phyloP scores from a whole-genome alignment of 2,329 filamentous ascomycete species.

The Cephalotrichum gorgonifer region DNA sequence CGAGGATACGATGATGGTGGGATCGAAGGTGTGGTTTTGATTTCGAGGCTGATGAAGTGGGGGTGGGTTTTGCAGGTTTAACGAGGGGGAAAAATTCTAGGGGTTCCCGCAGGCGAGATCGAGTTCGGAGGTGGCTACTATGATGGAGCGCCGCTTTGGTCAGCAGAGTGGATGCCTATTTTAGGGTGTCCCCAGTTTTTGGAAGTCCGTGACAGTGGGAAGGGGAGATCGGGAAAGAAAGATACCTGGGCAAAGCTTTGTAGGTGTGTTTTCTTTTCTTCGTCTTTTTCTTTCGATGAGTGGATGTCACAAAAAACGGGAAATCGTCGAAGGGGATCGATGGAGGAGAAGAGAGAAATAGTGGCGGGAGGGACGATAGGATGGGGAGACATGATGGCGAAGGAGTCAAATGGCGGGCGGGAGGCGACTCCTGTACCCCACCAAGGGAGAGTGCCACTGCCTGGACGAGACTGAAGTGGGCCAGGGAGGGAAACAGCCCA shows the following conservation, averaged over 20 bases:
- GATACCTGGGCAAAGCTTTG: too few relatives aligned
- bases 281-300: background rate
- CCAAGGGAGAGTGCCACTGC: too few relatives aligned
- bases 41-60: background rate
- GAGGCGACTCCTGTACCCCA: too few relatives aligned
- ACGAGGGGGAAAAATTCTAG: conserved; percentile 2
- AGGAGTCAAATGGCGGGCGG: too few relatives aligned
- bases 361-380: background rate
- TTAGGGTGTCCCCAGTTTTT: background rate
- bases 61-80: background rate
- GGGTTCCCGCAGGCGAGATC: background rate
- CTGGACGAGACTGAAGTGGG: too few relatives aligned
- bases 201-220: background rate
- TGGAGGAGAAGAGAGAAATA: background rate
- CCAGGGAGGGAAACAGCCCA: too few relatives aligned
- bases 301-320: conserved; percentile 12
- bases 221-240: background rate
- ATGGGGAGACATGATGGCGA: too few relatives aligned
- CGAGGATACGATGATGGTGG: conserved; percentile 9
- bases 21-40: background rate
- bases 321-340: conserved; percentile 8
- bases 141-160: background rate
- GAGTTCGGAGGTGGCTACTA: background rate
- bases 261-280: too few relatives aligned
- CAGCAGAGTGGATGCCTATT: background rate